Base-by-base conservation (phyloP, 805 yeast species). In the Cyberlindnera mrakii region DNA sequence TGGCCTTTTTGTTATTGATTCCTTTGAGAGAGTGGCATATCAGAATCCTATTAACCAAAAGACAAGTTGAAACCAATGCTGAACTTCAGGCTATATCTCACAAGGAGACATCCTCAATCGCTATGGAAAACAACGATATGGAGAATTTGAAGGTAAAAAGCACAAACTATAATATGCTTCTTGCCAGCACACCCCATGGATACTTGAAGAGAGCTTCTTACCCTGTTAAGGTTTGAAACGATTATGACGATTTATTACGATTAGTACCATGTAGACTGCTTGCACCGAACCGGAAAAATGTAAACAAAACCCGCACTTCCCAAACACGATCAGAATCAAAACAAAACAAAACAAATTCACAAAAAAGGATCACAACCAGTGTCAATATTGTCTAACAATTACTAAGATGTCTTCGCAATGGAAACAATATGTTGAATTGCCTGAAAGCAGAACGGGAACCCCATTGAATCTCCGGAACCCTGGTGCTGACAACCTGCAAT, bases 21-120 rank as follows among this genome's bases (percentile, higher is more conserved):
- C 60, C 74, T 0, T 57, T 77, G 9, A 66, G 88, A 49, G 83
- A 78, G 50, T 64, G 64, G 62, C 61, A 71, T 35, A 74, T 80
- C 4, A 50, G 66, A 37, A 62, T 62, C 40, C 46, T 77, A 7
- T 48, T 48, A 16, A 33, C 11, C 18, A 38, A 36, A 36, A 34
- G 49, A 30, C 30, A 27, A 10, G 29, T 25, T 16, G 45, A 37
- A 30, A 37, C 38, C 10, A 20, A n/a, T 18, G 13, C 30, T 4
- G 39, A 40, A 16, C 17, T 32, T n/a, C 38, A 42, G 16, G n/a
- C 11, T 13, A 25, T 44, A 5, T 15, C 41, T 13, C 38, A 37
- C 18, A 33, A 37, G 15, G 37, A 37, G 29, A 17, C 23, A 4
- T 38, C 45, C 13, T 35, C 38, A 2, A 10, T 36, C 5, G 33